Percentiles rank a stretch among this genome's conserved stretches.
These are phyloP conservation scores for Pleurotus salmoneostramineus DNA, from an alignment of 768 basidiomycete genomes.

Conservation along the genomic window DNA sequence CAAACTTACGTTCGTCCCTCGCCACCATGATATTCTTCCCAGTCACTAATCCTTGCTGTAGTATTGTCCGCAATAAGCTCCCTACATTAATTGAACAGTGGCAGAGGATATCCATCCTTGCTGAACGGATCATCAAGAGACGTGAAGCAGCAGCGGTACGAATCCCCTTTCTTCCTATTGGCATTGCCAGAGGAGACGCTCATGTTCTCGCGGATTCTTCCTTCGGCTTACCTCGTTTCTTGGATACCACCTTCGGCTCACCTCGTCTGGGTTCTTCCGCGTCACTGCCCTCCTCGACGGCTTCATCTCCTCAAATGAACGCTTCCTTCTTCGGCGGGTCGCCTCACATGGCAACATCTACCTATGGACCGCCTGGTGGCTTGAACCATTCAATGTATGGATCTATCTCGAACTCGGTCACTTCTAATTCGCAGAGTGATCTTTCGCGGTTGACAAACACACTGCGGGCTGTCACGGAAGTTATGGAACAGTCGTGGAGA, in stretches of 20 bases:
- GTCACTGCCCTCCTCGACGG: conserved; percentile 22
- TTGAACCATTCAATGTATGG: conserved; percentile 17
- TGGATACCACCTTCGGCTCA: conserved; percentile 63
- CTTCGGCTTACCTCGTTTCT: conserved; percentile 57
- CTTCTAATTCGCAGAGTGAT: conserved; percentile 62
- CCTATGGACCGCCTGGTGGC: conserved; percentile 22
- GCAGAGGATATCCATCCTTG: conserved; percentile 84
- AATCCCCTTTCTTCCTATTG: conserved; percentile 27
- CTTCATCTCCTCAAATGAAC: conserved; percentile 28
- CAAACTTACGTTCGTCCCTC: conserved; percentile 63
- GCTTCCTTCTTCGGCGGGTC: conserved; percentile 26
- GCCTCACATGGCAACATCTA: conserved; percentile 11
- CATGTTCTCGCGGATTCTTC: conserved; percentile 13
- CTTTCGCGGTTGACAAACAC: conserved; percentile 81
- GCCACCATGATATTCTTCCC: background rate
- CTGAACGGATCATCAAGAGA: conserved; percentile 86
- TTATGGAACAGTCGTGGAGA: conserved; percentile 79
- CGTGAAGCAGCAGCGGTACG: conserved; percentile 92
- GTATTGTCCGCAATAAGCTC: conserved; percentile 74
- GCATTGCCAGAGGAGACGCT: conserved; percentile 8
- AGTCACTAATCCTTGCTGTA: conserved; percentile 23
- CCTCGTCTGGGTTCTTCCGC: conserved; percentile 39
- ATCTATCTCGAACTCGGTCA: conserved; percentile 19
- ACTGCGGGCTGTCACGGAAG: conserved; percentile 71
- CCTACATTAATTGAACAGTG: conserved; percentile 81